Evolutionary conservation across 805 yeast species (phyloP), one percentile per base, ranked within the genome.

Genomic region (Lachancea waltii): DNA sequence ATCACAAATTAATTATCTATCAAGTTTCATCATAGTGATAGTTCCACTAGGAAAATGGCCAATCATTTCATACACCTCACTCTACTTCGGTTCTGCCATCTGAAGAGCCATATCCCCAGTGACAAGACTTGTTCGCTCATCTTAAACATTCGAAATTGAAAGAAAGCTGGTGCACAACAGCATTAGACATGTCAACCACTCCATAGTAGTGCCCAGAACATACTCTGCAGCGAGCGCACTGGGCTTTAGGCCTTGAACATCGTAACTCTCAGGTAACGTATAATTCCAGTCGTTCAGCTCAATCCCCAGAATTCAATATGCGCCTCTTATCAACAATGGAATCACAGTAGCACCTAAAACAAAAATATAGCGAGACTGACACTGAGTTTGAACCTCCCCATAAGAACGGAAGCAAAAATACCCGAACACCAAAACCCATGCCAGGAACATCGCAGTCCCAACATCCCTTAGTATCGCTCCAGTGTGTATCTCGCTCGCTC

Each of bases 121-220:
- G n/a, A n/a, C n/a, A n/a, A n/a, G n/a, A n/a, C n/a, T n/a, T n/a
- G n/a, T n/a, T n/a, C n/a, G n/a, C n/a, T n/a, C n/a, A n/a, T n/a
- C n/a, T n/a, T n/a, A n/a, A n/a, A n/a, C 30, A 13, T 13, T 27
- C 13, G 11, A 7, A 27, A 27, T 10, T 8, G 30, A 27, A 27
- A 27, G 8, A 13, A 27, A 27, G 15, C 23, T 19, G 5, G 34
- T 30, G 34, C 24, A 30, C 16, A 30, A 30, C 5, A 30, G 24
- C 14, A 19, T 5, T 5, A 30, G 13, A 20, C 34, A 30, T 11
- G 34, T 30, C 4, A 11, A 5, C 34, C 34, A 38, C 25, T 38
- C 42, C 42, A 38, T 38, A 13, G 34, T 33, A n/a, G 42, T 38
- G 11, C 36, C 42, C 29, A 38, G 23, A 10, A 38, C 33, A 24